Percentiles rank a stretch among this genome's conserved stretches.
Evolutionary conservation across 2,329 filamentous ascomycete genomes (phyloP).

Genomic region (Hypoxylon sp.): DNA sequence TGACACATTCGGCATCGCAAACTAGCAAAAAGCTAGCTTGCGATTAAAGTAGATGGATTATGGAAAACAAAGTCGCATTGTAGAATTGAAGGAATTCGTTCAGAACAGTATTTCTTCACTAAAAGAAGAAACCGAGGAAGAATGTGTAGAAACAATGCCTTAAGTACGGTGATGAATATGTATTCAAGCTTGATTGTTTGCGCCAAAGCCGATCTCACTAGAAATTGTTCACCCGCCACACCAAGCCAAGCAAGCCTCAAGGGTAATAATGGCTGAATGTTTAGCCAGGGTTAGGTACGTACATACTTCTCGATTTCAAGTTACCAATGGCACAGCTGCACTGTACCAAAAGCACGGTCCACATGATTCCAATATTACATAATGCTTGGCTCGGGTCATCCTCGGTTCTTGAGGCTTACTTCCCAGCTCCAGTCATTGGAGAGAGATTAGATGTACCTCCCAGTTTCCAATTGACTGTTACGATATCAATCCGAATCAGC

Average conservation of each 20-base stretch:
- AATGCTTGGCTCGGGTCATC: constrained; percentile 7
- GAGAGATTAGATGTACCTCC: not conserved
- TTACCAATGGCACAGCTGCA: not conserved
- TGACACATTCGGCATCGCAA: constrained; percentile 33
- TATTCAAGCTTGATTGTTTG: constrained; percentile 16
- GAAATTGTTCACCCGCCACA: constrained; percentile 16
- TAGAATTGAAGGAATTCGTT: not conserved
- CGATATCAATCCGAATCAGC: constrained; percentile 24
- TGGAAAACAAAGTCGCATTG: constrained; percentile 21
- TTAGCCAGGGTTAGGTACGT: no score
- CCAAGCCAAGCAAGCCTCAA: constrained; percentile 19
- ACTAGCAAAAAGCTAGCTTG: constrained; percentile 32
- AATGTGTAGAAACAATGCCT: constrained; percentile 13
- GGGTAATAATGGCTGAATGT: no score
- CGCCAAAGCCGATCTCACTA: constrained; percentile 4
- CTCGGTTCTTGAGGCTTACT: not conserved
- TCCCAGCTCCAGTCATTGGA: not conserved
- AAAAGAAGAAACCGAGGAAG: constrained; percentile 1
- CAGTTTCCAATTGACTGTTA: constrained; percentile 23
- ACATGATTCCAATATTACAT: constrained; percentile 1
- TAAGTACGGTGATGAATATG: not conserved
- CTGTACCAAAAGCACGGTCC: not conserved
- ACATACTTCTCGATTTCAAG: not conserved
- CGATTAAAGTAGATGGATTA: constrained; percentile 20
- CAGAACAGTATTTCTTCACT: not conserved